phyloP scores from a whole-genome alignment of 75 land plant genomes.

The Selaginella tamariscina region DNA sequence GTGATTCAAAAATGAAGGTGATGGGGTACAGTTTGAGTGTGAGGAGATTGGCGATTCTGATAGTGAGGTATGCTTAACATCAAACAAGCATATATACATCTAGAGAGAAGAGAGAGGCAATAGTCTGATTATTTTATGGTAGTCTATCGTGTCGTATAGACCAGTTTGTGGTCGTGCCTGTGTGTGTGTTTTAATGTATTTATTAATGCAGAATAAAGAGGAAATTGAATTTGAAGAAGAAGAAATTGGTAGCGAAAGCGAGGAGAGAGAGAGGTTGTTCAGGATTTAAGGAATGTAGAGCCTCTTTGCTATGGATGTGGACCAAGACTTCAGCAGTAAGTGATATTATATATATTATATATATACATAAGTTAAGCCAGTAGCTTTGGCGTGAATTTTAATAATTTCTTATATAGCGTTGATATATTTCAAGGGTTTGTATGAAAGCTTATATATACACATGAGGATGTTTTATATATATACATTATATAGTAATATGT shows the following conservation, averaged over 20 bases:
- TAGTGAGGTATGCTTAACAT: slow-evolving; percentile 24
- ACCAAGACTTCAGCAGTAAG: neutral
- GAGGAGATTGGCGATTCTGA: slow-evolving; percentile 89
- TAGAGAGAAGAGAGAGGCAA: slow-evolving; percentile 19
- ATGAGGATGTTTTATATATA: no score
- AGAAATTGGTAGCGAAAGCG: slow-evolving; percentile 2
- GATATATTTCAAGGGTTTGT: neutral
- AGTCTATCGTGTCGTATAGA: neutral
- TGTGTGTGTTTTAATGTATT: neutral
- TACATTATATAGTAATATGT: no score
- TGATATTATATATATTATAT: neutral
- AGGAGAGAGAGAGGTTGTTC: neutral
- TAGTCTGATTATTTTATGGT: slow-evolving; percentile 26
- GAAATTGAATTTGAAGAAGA: slow-evolving; percentile 18
- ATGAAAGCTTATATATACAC: neutral
- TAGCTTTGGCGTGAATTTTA: no score
- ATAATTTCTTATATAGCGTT: neutral
- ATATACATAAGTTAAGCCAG: neutral
- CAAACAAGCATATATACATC: neutral
- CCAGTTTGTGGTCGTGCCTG: neutral
- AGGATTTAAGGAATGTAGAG: neutral
- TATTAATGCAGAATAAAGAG: slow-evolving; percentile 1
- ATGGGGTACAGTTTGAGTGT: slow-evolving; percentile 66
- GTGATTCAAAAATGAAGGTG: slow-evolving; percentile 54
- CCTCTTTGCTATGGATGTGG: neutral